Percentiles rank a stretch among this genome's conserved stretches.
Evolutionary conservation across 495 filamentous ascomycete species (phyloP).

Genomic region (Cercophora newfieldiana): DNA sequence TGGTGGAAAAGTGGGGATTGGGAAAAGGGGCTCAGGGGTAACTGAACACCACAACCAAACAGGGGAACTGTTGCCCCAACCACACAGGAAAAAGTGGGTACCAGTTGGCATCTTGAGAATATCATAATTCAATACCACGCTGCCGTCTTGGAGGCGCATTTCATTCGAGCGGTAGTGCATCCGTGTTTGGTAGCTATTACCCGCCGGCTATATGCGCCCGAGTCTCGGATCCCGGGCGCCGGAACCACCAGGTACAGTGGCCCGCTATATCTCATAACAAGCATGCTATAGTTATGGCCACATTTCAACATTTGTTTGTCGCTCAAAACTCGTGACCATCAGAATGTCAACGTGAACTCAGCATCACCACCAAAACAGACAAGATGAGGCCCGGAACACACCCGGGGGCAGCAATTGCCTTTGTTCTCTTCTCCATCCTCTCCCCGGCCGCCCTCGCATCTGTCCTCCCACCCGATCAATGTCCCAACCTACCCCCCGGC

Average conservation of each 20-base stretch:
- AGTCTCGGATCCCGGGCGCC: neutral
- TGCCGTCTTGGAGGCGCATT: neutral
- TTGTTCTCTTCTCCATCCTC: neutral
- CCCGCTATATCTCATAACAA: neutral
- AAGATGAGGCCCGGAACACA: neutral
- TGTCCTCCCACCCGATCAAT: neutral
- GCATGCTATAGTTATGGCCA: slow-evolving; percentile 3
- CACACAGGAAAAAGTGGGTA: no score
- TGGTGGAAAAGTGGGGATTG: no score
- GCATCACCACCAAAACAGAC: neutral
- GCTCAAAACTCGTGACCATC: neutral
- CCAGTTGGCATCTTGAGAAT: no score
- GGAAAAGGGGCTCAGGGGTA: no score
- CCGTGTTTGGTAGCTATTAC: neutral
- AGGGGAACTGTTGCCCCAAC: no score
- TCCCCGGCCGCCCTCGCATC: neutral
- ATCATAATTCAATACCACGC: no score
- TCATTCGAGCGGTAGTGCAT: neutral
- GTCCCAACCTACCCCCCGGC: slow-evolving; percentile 5
- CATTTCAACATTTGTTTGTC: neutral
- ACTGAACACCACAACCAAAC: no score
- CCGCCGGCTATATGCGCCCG: slow-evolving; percentile 13
- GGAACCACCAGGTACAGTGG: neutral
- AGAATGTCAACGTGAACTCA: neutral
- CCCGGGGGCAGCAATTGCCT: neutral